Percentiles rank a stretch among this genome's conserved stretches.
These are phyloP conservation scores for Globisporangium splendens DNA, from an alignment of 352 stramenopile species.

Conservation along the genomic window DNA sequence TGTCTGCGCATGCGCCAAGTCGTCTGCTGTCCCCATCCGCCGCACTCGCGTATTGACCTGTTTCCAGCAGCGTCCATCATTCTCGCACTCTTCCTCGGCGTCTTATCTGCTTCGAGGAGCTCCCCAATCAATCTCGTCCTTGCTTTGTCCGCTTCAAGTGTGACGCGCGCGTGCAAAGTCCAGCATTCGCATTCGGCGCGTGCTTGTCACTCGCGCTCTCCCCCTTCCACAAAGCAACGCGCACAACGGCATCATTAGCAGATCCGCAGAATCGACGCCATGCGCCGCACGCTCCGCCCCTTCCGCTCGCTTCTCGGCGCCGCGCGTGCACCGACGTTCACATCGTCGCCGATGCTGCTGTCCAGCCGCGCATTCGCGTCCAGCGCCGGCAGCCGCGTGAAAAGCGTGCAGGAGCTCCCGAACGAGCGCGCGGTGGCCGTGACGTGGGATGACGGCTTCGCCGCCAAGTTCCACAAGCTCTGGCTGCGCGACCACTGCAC, in stretches of 20 bases:
- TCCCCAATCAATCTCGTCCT: neutral
- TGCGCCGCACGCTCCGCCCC: conserved; percentile 11
- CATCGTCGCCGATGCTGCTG: neutral
- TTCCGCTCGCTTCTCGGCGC: conserved; percentile 9
- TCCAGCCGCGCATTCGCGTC: conserved; percentile 2
- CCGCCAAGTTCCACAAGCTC: conserved; percentile 79
- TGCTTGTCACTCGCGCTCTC: neutral
- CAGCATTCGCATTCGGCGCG: conserved; percentile 2
- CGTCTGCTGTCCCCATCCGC: no score
- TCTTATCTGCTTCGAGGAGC: neutral
- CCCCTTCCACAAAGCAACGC: conserved; percentile 9
- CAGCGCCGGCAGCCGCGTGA: conserved; percentile 9
- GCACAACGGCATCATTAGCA: neutral
- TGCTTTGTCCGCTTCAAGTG: conserved; percentile 12
- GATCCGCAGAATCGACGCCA: conserved; percentile 8
- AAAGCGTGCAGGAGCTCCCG: conserved; percentile 48
- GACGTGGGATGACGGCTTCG: conserved; percentile 74
- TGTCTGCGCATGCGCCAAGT: no score
- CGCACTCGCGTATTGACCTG: no score
- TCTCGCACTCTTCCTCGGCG: neutral
- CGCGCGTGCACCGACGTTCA: neutral
- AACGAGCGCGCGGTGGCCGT: conserved; percentile 52
- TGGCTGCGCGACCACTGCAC: conserved; percentile 85
- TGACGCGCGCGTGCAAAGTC: conserved; percentile 19
- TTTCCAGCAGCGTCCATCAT: neutral